Conservation (phyloP, 495 filamentous ascomycete genomes). For the Tuber melanosporum region DNA sequence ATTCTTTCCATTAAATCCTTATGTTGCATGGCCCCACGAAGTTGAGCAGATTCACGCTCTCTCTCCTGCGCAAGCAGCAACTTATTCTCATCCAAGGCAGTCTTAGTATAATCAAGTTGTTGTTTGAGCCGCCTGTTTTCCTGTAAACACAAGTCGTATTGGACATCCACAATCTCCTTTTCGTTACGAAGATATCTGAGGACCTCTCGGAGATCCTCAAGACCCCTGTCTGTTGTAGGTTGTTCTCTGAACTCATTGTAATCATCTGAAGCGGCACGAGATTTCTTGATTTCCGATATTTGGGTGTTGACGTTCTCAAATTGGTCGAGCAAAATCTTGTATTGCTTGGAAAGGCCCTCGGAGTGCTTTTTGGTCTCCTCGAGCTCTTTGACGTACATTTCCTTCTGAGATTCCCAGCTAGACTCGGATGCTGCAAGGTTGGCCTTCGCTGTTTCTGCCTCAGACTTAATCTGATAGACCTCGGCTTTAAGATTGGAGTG, state of each 20-base stretch:
- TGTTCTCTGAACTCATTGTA: constrained; percentile 45
- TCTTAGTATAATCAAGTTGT: constrained; percentile 77
- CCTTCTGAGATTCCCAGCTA: constrained; percentile 75
- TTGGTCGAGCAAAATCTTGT: constrained; percentile 79
- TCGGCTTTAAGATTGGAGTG: constrained; percentile 74
- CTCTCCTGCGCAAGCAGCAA: constrained; percentile 85
- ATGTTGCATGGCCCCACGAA: constrained; percentile 63
- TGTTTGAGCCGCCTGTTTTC: constrained; percentile 82
- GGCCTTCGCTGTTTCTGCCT: constrained; percentile 73
- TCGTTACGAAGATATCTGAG: constrained; percentile 87
- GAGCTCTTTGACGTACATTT: constrained; percentile 76
- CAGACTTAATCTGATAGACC: constrained; percentile 60
- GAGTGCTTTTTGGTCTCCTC: constrained; percentile 66
- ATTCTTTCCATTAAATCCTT: constrained; percentile 88
- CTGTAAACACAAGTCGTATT: constrained; percentile 78
- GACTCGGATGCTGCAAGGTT: constrained; percentile 72
- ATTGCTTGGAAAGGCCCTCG: constrained; percentile 76
- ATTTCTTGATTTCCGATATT: constrained; percentile 68
- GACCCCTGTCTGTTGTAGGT: constrained; percentile 44
- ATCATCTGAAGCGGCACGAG: constrained; percentile 53
- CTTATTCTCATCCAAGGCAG: constrained; percentile 76
- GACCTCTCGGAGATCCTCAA: constrained; percentile 76
- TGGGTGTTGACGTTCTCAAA: constrained; percentile 74
- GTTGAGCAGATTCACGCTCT: constrained; percentile 63
- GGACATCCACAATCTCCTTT: constrained; percentile 95